Percentiles rank a stretch among this genome's conserved stretches.
Evolutionary conservation across 306 rosid species (phyloP).

Genomic region (Rosa lucieae): DNA sequence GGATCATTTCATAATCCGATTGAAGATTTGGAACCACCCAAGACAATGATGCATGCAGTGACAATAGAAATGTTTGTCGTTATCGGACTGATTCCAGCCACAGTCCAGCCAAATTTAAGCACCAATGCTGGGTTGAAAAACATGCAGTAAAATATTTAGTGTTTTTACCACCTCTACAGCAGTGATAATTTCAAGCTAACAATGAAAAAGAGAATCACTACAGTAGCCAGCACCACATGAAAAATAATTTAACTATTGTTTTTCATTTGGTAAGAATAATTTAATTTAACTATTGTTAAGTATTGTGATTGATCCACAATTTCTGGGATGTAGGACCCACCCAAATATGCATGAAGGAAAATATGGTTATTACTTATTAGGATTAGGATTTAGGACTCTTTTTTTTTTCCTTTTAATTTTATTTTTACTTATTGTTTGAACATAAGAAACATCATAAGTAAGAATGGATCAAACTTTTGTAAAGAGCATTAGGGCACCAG

Average conservation of each 20-base stretch:
- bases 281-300: background rate
- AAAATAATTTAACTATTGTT: background rate
- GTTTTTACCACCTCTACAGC: background rate
- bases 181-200: background rate
- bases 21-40: background rate
- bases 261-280: no score
- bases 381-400: background rate
- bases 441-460: no score
- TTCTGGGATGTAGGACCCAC: background rate
- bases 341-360: background rate
- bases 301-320: background rate
- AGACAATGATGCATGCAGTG: constrained; percentile 7
- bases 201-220: background rate
- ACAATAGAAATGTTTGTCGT: background rate
- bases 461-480: no score
- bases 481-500: no score
- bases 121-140: constrained; percentile 2
- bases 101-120: constrained; percentile 12
- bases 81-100: background rate
- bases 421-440: no score
- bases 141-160: background rate
- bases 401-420: no score
- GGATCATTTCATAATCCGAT: background rate
- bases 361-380: no score
- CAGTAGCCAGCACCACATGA: background rate